These are phyloP conservation scores for Magnolia sinica DNA, from an alignment of 164 flowering plant genomes.

Conservation along the genomic window DNA sequence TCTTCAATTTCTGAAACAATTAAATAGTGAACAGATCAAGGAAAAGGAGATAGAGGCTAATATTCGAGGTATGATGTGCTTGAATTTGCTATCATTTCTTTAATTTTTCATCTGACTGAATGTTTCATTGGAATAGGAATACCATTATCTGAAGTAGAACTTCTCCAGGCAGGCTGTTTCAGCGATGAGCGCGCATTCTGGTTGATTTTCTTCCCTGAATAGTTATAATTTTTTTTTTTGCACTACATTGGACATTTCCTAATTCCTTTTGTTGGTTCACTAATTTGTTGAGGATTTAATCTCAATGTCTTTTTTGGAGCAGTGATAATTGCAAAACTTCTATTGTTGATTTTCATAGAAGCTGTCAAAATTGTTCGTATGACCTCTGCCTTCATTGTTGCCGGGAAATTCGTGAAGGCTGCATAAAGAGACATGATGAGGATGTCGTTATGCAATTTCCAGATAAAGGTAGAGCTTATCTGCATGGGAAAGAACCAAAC, in stretches of 20 bases:
- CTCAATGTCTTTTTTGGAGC: conserved; percentile 15
- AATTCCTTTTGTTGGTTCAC: neutral
- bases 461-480: conserved; percentile 31
- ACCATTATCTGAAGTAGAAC: conserved; percentile 23
- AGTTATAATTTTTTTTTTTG: too few relatives aligned
- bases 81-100: neutral
- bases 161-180: conserved; percentile 19
- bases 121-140: conserved; percentile 31
- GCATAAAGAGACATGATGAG: conserved; percentile 25
- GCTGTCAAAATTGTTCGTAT: conserved; percentile 50
- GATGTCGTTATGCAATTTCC: conserved; percentile 26
- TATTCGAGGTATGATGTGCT: conserved; percentile 36
- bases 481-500: conserved; percentile 32
- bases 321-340: conserved; percentile 65
- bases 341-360: conserved; percentile 55
- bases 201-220: conserved; percentile 23
- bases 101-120: neutral
- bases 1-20: conserved; percentile 41
- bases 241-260: neutral
- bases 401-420: conserved; percentile 47
- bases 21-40: conserved; percentile 33
- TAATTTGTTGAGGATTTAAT: conserved; percentile 2
- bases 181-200: conserved; percentile 51
- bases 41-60: conserved; percentile 51
- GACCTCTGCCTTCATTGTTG: conserved; percentile 73